Conservation (phyloP, 805 yeast genomes). For the Millerago galiae region DNA sequence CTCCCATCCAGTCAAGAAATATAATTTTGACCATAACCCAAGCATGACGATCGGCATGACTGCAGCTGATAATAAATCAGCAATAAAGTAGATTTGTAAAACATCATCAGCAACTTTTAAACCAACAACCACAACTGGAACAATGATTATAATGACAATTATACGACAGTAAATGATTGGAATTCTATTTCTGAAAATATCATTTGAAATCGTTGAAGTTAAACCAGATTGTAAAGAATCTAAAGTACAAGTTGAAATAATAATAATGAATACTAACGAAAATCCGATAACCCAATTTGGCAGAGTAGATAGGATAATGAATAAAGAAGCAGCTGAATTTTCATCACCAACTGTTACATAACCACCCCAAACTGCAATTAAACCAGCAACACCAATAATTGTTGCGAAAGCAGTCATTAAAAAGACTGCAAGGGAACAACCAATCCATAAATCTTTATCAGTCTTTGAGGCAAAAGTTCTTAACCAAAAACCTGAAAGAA, state of each 20-base stretch:
- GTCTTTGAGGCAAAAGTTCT: conserved; percentile 86
- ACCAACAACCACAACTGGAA: conserved; percentile 86
- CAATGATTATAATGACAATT: conserved; percentile 68
- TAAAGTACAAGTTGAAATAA: conserved; percentile 80
- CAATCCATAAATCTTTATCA: conserved; percentile 68
- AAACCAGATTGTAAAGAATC: conserved; percentile 86
- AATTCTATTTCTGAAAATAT: conserved; percentile 77
- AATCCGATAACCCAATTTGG: conserved; percentile 86
- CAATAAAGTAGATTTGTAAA: conserved; percentile 81
- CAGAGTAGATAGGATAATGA: conserved; percentile 60
- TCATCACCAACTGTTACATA: conserved; percentile 38
- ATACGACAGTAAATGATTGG: conserved; percentile 59
- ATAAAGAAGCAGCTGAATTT: conserved; percentile 65
- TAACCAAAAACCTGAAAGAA: conserved; percentile 90
- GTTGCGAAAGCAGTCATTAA: conserved; percentile 58
- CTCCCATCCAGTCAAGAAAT: conserved; percentile 73
- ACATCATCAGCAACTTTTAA: conserved; percentile 75
- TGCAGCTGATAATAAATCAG: conserved; percentile 83
- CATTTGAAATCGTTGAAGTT: conserved; percentile 85
- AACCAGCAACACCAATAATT: conserved; percentile 76
- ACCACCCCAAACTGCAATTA: conserved; percentile 89
- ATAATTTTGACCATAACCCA: conserved; percentile 63
- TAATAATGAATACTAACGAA: conserved; percentile 64
- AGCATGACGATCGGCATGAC: conserved; percentile 79
- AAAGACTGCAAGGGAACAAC: conserved; percentile 69